Evolutionary conservation across 1,284 basidiomycete species (phyloP), one percentile per base, ranked within the genome.

Genomic region (Fomitopsis schrenkii): DNA sequence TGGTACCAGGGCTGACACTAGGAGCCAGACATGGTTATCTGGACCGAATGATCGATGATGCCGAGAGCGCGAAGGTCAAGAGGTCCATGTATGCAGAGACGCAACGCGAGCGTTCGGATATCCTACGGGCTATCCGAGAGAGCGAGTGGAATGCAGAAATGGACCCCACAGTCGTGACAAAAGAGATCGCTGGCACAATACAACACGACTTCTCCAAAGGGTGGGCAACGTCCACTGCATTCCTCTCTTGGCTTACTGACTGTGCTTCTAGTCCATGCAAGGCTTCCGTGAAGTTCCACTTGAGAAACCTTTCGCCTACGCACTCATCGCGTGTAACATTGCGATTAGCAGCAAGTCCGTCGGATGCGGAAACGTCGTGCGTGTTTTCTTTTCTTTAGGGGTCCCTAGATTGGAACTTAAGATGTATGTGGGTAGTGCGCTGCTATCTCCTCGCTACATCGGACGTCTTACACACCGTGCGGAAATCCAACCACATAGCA

Each of bases 81-180:
- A 83, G 88, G 62, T 94, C 86, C 62, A 92, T 97, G 84, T 97
- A 94, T 71, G 92, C 92, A 19, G 94, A 97, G 77, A 95, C 93
- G 5, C 85, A 84, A 60, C 80, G 88, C 56, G 86, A 94, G 72
- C 85, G 86, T 68, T 74, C 75, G 64, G 83, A 86, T 52, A 76
- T 96, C 35, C 71, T 94, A 53, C 79, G 84, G 36, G 83, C 85
- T 5, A 82, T 97, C 33, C 77, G 83, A 53, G 75, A 78, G 4
- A 90, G 88, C 63, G 86, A 90, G 69, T 91, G 93, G 86, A 94
- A 94, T 64, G 69, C 71, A 36, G 91, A 94, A 76, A 88, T 80
- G 84, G 82, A 94, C 70, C 94, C 95, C 4, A 61, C 91, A 0
- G 77, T 80, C 2, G 75, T 90, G 44, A 71, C 74, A 3, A 65